Evolutionary conservation across 2,329 filamentous ascomycete genomes (phyloP).

Genomic region (Monosporascus sp.): DNA sequence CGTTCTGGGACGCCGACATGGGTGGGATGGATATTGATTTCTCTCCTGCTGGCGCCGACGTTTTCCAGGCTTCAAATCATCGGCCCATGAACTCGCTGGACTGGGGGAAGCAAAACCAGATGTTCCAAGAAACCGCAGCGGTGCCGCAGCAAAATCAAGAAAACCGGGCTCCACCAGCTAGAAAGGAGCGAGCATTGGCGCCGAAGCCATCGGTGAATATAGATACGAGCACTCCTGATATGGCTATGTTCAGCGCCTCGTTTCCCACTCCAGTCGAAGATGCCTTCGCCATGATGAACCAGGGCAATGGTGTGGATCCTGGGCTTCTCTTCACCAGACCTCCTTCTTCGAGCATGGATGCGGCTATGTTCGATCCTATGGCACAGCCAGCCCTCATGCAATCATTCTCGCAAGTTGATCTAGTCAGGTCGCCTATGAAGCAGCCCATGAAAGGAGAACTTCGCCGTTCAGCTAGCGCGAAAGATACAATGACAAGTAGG

Average conservation of each 20-base stretch:
- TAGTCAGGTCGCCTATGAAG: constrained; percentile 22
- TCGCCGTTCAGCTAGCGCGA: constrained; percentile 40
- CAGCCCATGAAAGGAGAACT: constrained; percentile 30
- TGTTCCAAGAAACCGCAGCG: constrained; percentile 44
- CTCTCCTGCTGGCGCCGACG: constrained; percentile 33
- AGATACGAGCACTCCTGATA: constrained; percentile 31
- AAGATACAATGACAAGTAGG: constrained; percentile 36
- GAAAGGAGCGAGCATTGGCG: constrained; percentile 42
- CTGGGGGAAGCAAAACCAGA: constrained; percentile 50
- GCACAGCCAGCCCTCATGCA: constrained; percentile 21
- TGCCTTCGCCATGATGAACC: constrained; percentile 43
- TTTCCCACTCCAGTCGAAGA: constrained; percentile 43
- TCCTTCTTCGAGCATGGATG: constrained; percentile 40
- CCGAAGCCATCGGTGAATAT: constrained; percentile 41
- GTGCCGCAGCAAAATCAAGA: constrained; percentile 31
- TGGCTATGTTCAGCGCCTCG: constrained; percentile 33
- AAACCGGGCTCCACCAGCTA: constrained; percentile 27
- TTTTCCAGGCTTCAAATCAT: constrained; percentile 40
- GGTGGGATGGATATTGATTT: constrained; percentile 57
- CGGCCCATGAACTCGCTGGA: constrained; percentile 48
- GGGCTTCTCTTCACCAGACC: constrained; percentile 52
- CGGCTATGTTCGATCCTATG: constrained; percentile 28
- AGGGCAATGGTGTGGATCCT: constrained; percentile 50
- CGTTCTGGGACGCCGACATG: constrained; percentile 56
- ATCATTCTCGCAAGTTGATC: constrained; percentile 20